phyloP scores from a whole-genome alignment of 106 monocot species.

The Phalaenopsis equestris region DNA sequence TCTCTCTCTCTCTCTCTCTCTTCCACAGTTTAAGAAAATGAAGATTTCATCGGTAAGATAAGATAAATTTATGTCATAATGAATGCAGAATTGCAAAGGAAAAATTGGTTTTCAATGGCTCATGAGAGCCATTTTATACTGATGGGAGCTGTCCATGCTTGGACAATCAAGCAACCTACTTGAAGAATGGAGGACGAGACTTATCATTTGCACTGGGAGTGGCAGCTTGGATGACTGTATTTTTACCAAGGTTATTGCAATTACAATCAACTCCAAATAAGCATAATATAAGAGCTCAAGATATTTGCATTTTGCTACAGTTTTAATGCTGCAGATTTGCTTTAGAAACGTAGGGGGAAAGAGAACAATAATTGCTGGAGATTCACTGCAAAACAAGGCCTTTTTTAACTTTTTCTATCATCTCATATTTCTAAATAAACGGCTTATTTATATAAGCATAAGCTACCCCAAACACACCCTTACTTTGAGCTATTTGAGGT shows the following conservation, averaged over 20 bases:
- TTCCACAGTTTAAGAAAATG: not conserved
- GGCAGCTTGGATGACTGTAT: slow-evolving; percentile 59
- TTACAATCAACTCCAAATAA: not conserved
- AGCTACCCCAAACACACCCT: too few relatives aligned
- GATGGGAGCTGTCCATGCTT: slow-evolving; percentile 68
- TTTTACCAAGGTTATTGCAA: slow-evolving; percentile 49
- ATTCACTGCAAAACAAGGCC: slow-evolving; percentile 30
- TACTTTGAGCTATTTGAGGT: too few relatives aligned
- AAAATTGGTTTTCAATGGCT: slow-evolving; percentile 58
- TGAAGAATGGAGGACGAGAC: slow-evolving; percentile 70
- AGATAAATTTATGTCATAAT: slow-evolving; percentile 26
- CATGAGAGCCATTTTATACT: slow-evolving; percentile 31
- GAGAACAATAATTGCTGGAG: slow-evolving; percentile 62
- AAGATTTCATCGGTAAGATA: slow-evolving; percentile 15
- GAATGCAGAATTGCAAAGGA: slow-evolving; percentile 61
- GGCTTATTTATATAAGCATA: too few relatives aligned
- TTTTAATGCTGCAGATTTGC: slow-evolving; percentile 28
- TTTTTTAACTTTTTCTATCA: too few relatives aligned
- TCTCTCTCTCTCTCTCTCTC: too few relatives aligned
- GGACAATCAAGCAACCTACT: slow-evolving; percentile 40
- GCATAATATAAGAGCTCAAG: not conserved
- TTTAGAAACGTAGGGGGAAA: slow-evolving; percentile 61
- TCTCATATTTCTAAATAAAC: too few relatives aligned
- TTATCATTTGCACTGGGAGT: slow-evolving; percentile 67
- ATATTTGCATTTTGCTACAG: slow-evolving; percentile 12